Evolutionary conservation across 495 filamentous ascomycete species (phyloP), one percentile per base, ranked within the genome.

Genomic region (Neurospora pannonica): DNA sequence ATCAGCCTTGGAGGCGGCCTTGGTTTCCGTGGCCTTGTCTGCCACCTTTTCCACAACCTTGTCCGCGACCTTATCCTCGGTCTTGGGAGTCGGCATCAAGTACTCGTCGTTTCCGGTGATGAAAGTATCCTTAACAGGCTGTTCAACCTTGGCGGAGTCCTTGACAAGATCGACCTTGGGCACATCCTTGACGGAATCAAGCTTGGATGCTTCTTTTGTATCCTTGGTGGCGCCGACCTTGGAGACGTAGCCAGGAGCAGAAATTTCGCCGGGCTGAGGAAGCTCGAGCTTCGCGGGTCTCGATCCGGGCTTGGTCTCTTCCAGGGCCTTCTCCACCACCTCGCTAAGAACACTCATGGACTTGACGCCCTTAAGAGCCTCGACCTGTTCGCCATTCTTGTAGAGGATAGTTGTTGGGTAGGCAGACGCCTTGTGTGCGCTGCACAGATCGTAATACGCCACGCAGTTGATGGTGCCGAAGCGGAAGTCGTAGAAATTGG

Each of bases 401-500:
- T 90, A 97, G 2, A 98, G 82, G n/a, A 86, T 85, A 40, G 97
- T 92, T 0, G 88, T 91, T 3, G 96, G 96, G 73, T 85, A 98
- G 40, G 86, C 86, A 17, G 79, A 74, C 71, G 98, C 86, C 1
- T 88, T 83, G 72, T 94, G 85, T 40, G 87, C 85, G 67, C 79
- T 77, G 81, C 96, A 99, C 3, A 92, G 82, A 78, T 94, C 91
- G 48, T 89, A 90, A 79, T 90, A 92, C 9, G 92, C 93, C 48
- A 93, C 80, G 82, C 96, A 99, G 81, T 98, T 94, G 75, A 99
- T 80, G 38, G 87, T 87, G 4, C 87, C 96, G 79, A 98, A 98
- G 77, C 93, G 90, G 83, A 98, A 95, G 82, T 97, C 89, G 81
- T 98, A 98, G 81, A 90, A 96, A 42, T 87, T 84, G n/a, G 84